These are phyloP conservation scores for Lepidium campestre DNA, from an alignment of 441 rosid species.

Conservation along the genomic window DNA sequence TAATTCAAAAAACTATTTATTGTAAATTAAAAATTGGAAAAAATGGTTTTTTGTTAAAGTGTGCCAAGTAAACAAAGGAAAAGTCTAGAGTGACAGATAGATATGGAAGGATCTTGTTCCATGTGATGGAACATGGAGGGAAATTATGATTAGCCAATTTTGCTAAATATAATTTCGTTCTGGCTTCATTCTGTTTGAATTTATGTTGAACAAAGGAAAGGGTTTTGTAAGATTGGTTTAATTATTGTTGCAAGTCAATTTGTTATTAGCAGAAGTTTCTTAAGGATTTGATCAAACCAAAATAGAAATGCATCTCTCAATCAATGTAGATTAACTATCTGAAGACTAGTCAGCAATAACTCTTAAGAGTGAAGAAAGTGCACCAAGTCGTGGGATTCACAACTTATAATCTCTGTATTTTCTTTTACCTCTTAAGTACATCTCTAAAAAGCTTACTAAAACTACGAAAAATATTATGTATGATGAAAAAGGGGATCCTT, in stretches of 20 bases:
- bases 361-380: no score
- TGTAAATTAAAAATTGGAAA: not conserved
- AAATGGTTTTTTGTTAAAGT: not conserved
- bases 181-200: no score
- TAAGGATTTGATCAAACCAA: no score
- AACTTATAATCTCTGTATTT: no score
- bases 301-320: no score
- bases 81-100: conserved; percentile 27
- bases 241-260: not conserved
- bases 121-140: conserved; percentile 22
- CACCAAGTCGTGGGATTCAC: no score
- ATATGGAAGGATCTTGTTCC: conserved; percentile 20
- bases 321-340: no score
- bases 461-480: no score
- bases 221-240: not conserved
- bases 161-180: not conserved
- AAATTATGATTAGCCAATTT: not conserved
- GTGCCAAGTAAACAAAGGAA: not conserved
- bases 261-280: not conserved
- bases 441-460: no score
- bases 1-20: not conserved
- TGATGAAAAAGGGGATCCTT: conserved; percentile 11
- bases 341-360: no score
- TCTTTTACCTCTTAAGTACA: no score
- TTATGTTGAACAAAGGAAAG: no score